Conservation (phyloP, 208 protist genomes). For the Entamoeba dispar region DNA sequence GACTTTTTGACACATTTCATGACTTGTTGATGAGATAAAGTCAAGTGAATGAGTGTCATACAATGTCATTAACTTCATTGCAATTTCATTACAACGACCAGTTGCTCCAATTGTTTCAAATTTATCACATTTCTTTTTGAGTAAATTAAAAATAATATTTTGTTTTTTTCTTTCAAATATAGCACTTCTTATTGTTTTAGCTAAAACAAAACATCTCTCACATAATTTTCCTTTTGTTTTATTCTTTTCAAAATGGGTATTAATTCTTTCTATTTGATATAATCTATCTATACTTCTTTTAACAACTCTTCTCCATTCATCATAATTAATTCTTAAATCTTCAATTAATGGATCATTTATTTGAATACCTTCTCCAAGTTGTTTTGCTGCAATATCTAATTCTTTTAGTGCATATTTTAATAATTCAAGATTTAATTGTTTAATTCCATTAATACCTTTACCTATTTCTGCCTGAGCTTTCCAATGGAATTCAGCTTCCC, state of each 20-base stretch:
- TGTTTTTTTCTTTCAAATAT: not conserved
- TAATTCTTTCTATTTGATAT: not conserved
- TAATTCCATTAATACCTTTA: not conserved
- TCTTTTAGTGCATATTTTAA: not conserved
- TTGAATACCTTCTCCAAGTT: not conserved
- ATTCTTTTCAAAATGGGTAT: not conserved
- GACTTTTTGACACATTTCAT: not conserved
- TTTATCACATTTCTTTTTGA: not conserved
- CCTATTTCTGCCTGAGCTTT: not conserved
- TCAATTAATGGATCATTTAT: not conserved
- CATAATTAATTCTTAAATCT: not conserved
- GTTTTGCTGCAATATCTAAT: not conserved
- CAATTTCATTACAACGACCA: not conserved
- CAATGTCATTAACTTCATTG: not conserved
- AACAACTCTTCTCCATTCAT: not conserved
- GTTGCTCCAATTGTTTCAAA: not conserved
- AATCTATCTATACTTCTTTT: not conserved
- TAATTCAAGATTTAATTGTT: not conserved
- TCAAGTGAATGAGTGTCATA: not conserved
- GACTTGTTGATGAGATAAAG: too few species aligned
- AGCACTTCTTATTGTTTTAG: not conserved
- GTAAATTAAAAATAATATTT: not conserved
- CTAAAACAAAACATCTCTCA: not conserved
- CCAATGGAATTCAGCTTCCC: not conserved
- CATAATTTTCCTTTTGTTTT: not conserved